phyloP scores from a whole-genome alignment of 2,329 filamentous ascomycete species.

The Clarireedia paspali region DNA sequence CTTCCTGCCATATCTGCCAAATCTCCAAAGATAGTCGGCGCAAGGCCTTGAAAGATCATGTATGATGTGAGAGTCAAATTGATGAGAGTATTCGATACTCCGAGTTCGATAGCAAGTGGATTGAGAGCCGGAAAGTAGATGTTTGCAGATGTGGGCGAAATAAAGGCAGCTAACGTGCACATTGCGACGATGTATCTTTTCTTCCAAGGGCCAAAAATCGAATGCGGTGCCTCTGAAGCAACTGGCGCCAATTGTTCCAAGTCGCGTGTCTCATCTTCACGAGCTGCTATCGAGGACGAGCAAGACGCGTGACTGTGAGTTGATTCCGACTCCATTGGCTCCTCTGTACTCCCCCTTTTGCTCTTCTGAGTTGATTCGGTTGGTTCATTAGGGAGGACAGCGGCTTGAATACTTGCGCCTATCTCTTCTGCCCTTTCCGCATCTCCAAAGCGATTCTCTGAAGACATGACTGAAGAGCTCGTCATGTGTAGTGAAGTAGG shows the following conservation, averaged over 20 bases:
- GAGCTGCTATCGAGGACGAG: conserved; percentile 12
- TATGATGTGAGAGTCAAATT: conserved; percentile 29
- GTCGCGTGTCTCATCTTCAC: conserved; percentile 19
- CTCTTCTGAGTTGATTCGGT: conserved; percentile 10
- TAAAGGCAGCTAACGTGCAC: conserved; percentile 37
- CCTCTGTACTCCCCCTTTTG: conserved; percentile 10
- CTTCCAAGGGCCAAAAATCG: conserved; percentile 25
- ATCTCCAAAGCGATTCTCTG: conserved; percentile 14
- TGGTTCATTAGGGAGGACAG: conserved; percentile 11
- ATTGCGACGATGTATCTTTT: conserved; percentile 47
- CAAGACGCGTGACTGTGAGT: conserved; percentile 1
- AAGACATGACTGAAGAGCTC: conserved; percentile 17
- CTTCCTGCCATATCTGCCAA: conserved; percentile 49
- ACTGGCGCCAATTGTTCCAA: conserved; percentile 25
- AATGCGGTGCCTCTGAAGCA: conserved; percentile 25
- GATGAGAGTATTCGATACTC: conserved; percentile 26
- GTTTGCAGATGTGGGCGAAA: conserved; percentile 28
- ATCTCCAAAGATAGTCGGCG: conserved; percentile 49
- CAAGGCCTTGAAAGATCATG: conserved; percentile 50
- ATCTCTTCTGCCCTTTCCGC: conserved; percentile 18
- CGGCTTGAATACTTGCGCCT: conserved; percentile 12
- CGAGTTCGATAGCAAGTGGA: conserved; percentile 26
- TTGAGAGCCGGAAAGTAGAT: conserved; percentile 30
- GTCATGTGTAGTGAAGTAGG: conserved; percentile 10
- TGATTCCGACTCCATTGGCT: not conserved